phyloP scores from a whole-genome alignment of 345 rosid species.

The Odontarrhena argentea region DNA sequence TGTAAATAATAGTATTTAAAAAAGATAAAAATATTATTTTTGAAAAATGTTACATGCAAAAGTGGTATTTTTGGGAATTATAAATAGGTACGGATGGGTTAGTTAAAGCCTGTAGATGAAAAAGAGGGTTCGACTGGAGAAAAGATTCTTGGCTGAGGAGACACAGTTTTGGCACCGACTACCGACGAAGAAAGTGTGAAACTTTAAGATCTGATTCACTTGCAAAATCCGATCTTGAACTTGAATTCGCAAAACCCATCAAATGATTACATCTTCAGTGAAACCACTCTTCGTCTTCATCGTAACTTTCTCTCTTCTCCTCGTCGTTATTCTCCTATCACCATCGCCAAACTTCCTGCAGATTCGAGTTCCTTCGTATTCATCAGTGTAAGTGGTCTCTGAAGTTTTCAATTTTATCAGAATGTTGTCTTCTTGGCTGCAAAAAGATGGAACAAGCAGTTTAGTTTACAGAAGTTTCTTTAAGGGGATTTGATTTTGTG shows the following conservation, averaged over 20 bases:
- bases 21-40: no score
- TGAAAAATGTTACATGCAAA: no score
- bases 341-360: slow-evolving; percentile 47
- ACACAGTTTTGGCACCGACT: slow-evolving; percentile 37
- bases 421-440: neutral
- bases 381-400: slow-evolving; percentile 41
- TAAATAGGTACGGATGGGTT: no score
- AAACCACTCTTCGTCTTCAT: slow-evolving; percentile 64
- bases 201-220: slow-evolving; percentile 30
- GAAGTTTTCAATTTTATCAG: neutral
- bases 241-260: slow-evolving; percentile 9
- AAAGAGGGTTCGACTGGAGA: no score
- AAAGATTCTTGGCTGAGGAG: neutral
- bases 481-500: neutral
- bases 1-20: no score
- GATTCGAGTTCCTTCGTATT: slow-evolving; percentile 28
- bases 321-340: slow-evolving; percentile 58
- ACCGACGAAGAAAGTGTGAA: slow-evolving; percentile 32
- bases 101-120: no score
- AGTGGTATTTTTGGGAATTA: no score
- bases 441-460: neutral
- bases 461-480: neutral
- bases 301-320: slow-evolving; percentile 59
- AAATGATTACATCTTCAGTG: slow-evolving; percentile 60
- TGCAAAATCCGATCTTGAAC: slow-evolving; percentile 21